A percentile compares a stretch with the other conserved stretches of the same genome.
Conservation (phyloP, 2,329 filamentous ascomycete species). For the Beauveria pseudobassiana region DNA sequence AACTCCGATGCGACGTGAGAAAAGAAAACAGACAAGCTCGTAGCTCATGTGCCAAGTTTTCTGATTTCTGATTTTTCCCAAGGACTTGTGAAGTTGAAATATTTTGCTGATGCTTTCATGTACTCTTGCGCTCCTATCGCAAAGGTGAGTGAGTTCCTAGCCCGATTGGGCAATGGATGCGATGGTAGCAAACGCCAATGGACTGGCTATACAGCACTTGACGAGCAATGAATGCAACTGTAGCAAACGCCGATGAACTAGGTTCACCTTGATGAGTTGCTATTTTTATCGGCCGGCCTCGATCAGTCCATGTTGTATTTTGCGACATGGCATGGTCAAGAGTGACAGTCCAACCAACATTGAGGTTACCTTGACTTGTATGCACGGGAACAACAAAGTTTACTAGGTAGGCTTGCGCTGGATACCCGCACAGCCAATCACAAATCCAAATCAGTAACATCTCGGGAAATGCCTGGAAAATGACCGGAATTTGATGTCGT, state of each 20-base stretch:
- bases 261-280: not conserved
- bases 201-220: no score
- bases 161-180: not conserved
- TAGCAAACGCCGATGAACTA: no score
- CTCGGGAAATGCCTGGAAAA: no score
- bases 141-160: not conserved
- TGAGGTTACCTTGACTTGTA: no score
- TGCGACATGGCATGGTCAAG: no score
- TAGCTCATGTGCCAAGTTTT: not conserved
- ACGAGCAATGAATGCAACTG: no score
- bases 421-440: not conserved
- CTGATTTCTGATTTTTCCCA: no score
- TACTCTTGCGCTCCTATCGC: not conserved
- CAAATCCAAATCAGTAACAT: not conserved
- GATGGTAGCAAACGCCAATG: not conserved
- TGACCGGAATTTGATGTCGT: not conserved
- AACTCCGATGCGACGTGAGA: slow-evolving; percentile 1
- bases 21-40: slow-evolving; percentile 12
- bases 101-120: not conserved
- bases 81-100: not conserved
- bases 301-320: no score
- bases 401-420: not conserved
- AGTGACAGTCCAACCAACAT: no score
- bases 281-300: not conserved
- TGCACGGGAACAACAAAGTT: not conserved